Conservation (phyloP, 1,284 basidiomycete genomes). For the Puccinia sorghi region DNA sequence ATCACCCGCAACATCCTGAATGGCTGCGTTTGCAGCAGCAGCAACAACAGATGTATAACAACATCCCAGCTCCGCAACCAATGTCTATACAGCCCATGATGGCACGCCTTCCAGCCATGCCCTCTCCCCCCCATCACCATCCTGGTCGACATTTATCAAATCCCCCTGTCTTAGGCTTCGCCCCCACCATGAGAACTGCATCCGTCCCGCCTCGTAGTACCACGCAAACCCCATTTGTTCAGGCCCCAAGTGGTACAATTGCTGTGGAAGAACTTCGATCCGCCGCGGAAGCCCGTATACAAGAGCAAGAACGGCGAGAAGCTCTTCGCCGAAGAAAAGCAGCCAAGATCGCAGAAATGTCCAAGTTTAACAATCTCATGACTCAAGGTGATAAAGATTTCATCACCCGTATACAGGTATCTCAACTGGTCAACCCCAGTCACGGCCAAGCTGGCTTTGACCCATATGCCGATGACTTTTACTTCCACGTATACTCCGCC, state of each 20-base stretch:
- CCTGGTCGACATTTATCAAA: conserved; percentile 33
- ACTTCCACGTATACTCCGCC: conserved; percentile 92
- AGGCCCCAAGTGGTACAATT: neutral
- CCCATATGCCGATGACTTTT: conserved; percentile 97
- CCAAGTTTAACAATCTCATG: conserved; percentile 97
- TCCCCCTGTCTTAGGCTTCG: neutral
- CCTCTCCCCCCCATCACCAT: conserved; percentile 10
- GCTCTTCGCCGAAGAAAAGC: conserved; percentile 75
- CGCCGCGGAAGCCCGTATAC: conserved; percentile 70
- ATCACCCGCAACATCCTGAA: conserved; percentile 50
- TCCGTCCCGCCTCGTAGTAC: conserved; percentile 18
- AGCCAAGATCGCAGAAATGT: conserved; percentile 82
- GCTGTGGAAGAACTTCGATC: conserved; percentile 46
- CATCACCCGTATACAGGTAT: conserved; percentile 98
- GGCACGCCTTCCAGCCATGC: conserved; percentile 11
- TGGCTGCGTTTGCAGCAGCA: conserved; percentile 49
- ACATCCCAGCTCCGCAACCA: conserved; percentile 27
- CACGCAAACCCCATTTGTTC: conserved; percentile 21
- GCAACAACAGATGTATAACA: conserved; percentile 49
- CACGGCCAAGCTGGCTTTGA: conserved; percentile 64
- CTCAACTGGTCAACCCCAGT: conserved; percentile 72
- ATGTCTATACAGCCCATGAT: conserved; percentile 17
- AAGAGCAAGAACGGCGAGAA: conserved; percentile 81
- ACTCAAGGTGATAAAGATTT: conserved; percentile 99
- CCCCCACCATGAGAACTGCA: conserved; percentile 2